Evolutionary conservation across 148 eudicot species (phyloP).

Genomic region (Salicornia ramosissima): DNA sequence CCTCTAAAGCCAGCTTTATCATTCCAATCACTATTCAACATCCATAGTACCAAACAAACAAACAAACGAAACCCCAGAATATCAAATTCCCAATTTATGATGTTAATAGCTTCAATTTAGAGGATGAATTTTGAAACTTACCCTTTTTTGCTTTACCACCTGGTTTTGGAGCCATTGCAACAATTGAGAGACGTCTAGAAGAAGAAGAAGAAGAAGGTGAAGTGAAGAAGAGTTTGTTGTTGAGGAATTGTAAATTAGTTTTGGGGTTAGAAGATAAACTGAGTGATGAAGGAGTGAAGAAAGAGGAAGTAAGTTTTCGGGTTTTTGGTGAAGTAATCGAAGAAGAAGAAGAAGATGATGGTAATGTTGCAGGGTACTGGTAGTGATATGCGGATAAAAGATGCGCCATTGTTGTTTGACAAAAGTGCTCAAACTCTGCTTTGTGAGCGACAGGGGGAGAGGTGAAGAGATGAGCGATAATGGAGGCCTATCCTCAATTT

Average conservation of each 20-base stretch:
- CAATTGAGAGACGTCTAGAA: slow-evolving; percentile 44
- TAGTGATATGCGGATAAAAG: slow-evolving; percentile 13
- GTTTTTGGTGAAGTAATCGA: not conserved
- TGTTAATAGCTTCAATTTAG: not conserved
- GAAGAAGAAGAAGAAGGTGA: slow-evolving; percentile 19
- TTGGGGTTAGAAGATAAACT: slow-evolving; percentile 36
- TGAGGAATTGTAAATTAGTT: slow-evolving; percentile 28
- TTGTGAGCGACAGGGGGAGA: not conserved
- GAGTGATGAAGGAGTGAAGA: slow-evolving; percentile 21
- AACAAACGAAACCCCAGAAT: not conserved
- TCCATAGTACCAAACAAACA: not conserved
- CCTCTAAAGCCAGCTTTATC: slow-evolving; percentile 89
- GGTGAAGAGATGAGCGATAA: not conserved
- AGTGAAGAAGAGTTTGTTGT: slow-evolving; percentile 12
- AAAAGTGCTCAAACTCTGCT: not conserved
- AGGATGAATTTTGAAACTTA: slow-evolving; percentile 2
- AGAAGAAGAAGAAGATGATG: not conserved
- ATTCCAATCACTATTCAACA: slow-evolving; percentile 65
- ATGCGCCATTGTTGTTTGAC: slow-evolving; percentile 27
- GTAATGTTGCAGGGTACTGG: not conserved
- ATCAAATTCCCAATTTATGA: not conserved
- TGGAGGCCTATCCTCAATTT: not conserved
- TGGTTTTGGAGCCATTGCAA: slow-evolving; percentile 76
- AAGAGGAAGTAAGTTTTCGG: slow-evolving; percentile 20
- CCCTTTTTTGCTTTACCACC: slow-evolving; percentile 74